These are phyloP conservation scores for Papiliotrema nemorosa DNA, from an alignment of 1,284 basidiomycete genomes.

Conservation along the genomic window DNA sequence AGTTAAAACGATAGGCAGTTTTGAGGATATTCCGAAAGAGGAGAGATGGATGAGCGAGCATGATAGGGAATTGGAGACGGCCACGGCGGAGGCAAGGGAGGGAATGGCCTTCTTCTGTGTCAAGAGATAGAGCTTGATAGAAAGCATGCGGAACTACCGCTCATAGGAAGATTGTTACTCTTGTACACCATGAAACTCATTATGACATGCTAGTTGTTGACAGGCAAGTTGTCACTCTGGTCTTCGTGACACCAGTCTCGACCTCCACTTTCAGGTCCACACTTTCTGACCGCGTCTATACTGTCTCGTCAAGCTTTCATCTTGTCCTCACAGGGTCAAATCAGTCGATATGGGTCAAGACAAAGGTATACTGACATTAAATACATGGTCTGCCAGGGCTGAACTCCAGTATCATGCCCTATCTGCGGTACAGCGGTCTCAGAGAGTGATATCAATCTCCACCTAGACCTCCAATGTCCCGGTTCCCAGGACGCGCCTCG, in stretches of 20 bases:
- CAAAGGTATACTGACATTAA: background rate
- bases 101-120: conserved; percentile 79
- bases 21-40: conserved; percentile 43
- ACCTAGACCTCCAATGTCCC: conserved; percentile 45
- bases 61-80: conserved; percentile 70
- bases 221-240: no score
- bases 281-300: no score
- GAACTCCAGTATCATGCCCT: conserved; percentile 38
- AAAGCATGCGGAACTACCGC: no score
- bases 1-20: conserved; percentile 55
- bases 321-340: background rate
- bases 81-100: conserved; percentile 69
- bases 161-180: no score
- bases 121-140: no score
- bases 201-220: no score
- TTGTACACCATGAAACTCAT: no score
- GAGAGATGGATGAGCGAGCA: conserved; percentile 70
- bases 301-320: no score
- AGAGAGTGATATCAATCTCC: conserved; percentile 44
- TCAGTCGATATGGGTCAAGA: background rate
- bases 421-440: conserved; percentile 39
- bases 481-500: conserved; percentile 5
- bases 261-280: conserved; percentile 1
- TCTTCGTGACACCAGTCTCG: no score
- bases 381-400: background rate